phyloP scores from a whole-genome alignment of 2,329 filamentous ascomycete species.

The Arthroderma sp. region DNA sequence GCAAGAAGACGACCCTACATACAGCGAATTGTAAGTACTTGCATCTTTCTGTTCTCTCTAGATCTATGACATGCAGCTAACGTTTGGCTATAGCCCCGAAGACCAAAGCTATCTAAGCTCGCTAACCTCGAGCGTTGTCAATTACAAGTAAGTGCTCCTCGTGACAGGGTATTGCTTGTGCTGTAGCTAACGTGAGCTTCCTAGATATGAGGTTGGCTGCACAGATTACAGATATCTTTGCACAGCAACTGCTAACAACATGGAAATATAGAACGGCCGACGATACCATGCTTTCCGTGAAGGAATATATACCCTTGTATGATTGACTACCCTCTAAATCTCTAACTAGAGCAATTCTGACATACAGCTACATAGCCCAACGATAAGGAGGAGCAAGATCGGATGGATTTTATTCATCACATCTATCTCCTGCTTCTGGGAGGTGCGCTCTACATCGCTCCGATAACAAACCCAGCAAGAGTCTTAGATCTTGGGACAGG shows the following conservation, averaged over 20 bases:
- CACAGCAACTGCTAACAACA: not conserved
- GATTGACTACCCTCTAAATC: not conserved
- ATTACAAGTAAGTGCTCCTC: constrained; percentile 6
- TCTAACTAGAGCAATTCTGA: not conserved
- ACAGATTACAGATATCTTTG: not conserved
- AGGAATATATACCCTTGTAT: constrained; percentile 8
- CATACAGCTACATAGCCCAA: constrained; percentile 10
- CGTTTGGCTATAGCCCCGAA: not conserved
- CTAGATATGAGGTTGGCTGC: not conserved
- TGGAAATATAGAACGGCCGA: constrained; percentile 9
- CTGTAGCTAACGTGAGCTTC: not conserved
- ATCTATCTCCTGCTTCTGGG: constrained; percentile 40
- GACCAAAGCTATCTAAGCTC: constrained; percentile 6
- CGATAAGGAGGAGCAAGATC: constrained; percentile 13
- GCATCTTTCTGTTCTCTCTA: not conserved
- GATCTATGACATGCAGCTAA: not conserved
- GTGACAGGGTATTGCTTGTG: not conserved
- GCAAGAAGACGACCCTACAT: not conserved
- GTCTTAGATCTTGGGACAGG: constrained; percentile 50
- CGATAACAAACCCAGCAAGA: constrained; percentile 34
- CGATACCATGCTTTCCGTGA: constrained; percentile 11
- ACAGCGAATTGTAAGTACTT: not conserved
- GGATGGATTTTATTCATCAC: constrained; percentile 41
- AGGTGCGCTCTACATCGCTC: constrained; percentile 37
- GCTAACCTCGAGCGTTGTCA: constrained; percentile 6